phyloP scores from a whole-genome alignment of 257 asterid genomes.

The Solanum clarkiae region DNA sequence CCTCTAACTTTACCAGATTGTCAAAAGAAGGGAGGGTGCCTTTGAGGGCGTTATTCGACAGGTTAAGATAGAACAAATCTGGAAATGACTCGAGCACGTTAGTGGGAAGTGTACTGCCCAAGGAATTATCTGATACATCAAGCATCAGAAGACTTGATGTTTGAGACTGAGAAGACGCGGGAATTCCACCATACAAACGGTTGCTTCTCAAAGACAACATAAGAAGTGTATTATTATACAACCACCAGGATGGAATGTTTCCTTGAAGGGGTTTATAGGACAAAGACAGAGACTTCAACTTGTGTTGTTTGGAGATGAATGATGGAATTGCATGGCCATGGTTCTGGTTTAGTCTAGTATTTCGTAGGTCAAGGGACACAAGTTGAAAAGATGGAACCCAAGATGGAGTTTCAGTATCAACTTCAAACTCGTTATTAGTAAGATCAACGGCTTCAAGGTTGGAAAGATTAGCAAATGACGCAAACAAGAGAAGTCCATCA shows the following conservation, averaged over 20 bases:
- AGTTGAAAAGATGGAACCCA: constrained; percentile 9
- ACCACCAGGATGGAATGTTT: not conserved
- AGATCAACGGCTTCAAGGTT: not conserved
- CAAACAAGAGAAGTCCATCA: constrained; percentile 1
- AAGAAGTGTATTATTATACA: not conserved
- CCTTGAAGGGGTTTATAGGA: not conserved
- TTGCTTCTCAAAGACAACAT: not conserved
- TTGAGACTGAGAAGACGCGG: not conserved
- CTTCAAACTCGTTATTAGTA: not conserved
- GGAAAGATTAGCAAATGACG: constrained; percentile 1
- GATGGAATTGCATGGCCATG: constrained; percentile 1
- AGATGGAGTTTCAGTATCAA: not conserved
- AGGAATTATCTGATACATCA: not conserved
- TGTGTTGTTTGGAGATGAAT: not conserved
- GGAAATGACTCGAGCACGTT: not conserved
- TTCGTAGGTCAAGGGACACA: not conserved
- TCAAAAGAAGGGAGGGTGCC: constrained; percentile 1
- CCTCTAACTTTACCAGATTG: not conserved
- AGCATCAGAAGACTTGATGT: not conserved
- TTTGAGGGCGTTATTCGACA: not conserved
- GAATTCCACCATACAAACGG: not conserved
- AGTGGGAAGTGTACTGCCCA: not conserved
- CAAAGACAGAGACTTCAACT: not conserved
- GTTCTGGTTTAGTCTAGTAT: not conserved
- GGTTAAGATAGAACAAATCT: not conserved